Percentiles rank a stretch among this genome's conserved stretches.
Conservation (phyloP, 2,329 filamentous ascomycete species). For the Aureobasidium sp. region DNA sequence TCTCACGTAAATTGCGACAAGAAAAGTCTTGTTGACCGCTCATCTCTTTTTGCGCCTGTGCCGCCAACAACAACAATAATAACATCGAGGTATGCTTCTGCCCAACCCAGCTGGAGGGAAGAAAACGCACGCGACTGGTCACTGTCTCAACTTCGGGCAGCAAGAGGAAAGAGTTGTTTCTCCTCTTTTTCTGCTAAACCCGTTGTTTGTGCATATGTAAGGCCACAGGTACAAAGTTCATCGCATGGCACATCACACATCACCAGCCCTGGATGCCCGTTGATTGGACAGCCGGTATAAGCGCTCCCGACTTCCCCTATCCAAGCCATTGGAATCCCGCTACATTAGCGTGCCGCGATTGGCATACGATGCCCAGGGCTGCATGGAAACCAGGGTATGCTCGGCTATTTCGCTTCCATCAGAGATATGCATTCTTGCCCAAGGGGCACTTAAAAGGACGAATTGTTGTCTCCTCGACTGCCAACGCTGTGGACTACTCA, state of each 20-base stretch:
- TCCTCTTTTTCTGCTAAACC: background rate
- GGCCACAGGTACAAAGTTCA: background rate
- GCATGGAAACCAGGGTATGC: background rate
- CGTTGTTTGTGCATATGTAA: background rate
- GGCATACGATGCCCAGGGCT: background rate
- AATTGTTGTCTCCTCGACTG: background rate
- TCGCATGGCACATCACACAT: background rate
- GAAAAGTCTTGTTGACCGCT: background rate
- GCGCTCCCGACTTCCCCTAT: background rate
- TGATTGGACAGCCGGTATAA: background rate
- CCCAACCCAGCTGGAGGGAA: background rate
- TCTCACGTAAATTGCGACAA: background rate
- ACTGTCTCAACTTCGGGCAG: background rate
- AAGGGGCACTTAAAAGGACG: background rate
- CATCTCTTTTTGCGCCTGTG: background rate
- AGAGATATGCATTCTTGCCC: background rate
- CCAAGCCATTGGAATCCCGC: background rate
- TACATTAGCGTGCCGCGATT: constrained; percentile 7
- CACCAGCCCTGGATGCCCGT: background rate
- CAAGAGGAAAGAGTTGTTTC: background rate
- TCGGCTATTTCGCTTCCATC: background rate
- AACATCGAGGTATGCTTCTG: background rate
- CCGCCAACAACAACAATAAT: background rate
- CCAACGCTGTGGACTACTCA: background rate
- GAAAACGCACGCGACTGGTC: background rate